Base-by-base conservation (phyloP, 2,329 filamentous ascomycete genomes). In the Colletotrichum spinosum region DNA sequence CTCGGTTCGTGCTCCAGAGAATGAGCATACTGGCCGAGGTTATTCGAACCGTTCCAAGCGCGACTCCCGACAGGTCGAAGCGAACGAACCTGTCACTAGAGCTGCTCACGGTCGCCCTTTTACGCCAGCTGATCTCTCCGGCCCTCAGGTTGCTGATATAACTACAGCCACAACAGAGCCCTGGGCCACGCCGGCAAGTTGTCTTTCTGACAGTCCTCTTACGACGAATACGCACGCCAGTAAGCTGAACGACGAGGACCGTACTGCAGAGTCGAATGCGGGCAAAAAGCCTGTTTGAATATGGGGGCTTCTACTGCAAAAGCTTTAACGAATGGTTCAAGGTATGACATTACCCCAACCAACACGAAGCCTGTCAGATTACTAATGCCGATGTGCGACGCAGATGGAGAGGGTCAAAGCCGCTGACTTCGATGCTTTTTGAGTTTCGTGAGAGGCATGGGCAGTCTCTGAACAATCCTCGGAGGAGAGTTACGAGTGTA, bases 141-240 rank as follows among this genome's bases (percentile, higher is more conserved):
- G 6, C 13, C 42, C 41, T 13, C 38, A 48, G 11, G 35, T 37
- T 10, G 51, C 55, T 35, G 60, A 67, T 17, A 56, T 59, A 6
- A 67, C 64, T 4, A 53, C 49, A 12, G 64, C 52, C 11, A 45
- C 64, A 9, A 65, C 55, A 12, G 67, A 68, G 44, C 38, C 44
- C 6, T 68, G 56, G 55, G 60, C 34, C 33, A 68, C 67, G 6
- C 67, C 67, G 3, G 55, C 44, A 12, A 68, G 67, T 33, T 60
- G 53, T n/a, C 12, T 68, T 39, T 65, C 67, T n/a, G 13, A 15
- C 6, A 58, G 25, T 25, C 55, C 50, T 8, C 39, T 41, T n/a
- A 6, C 34, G 9, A 34, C 34, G 9, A 34, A 37, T 25, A 25
- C 25, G 4, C 25, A 25, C 10, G 55, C 57, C 7, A 46, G 25